A percentile compares a stretch with the other conserved stretches of the same genome.
Conservation (phyloP, 805 yeast species). For the Saturnispora ahearnii region DNA sequence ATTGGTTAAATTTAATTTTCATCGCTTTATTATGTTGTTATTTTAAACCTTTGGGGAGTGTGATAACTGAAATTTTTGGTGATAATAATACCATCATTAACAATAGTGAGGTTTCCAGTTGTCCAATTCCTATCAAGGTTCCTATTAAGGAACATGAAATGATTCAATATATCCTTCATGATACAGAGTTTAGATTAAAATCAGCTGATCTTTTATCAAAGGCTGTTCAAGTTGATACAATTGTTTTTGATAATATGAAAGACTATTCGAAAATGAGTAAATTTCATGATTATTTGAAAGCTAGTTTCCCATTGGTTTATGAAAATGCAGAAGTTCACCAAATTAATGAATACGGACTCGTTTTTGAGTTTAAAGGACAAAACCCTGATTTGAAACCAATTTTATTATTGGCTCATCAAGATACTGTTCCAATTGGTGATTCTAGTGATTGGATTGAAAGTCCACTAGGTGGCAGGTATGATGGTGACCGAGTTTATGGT, state of each 20-base stretch:
- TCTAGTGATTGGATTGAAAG: constrained; percentile 51
- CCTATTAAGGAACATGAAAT: constrained; percentile 13
- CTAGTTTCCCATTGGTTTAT: constrained; percentile 28
- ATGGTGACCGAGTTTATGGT: constrained; percentile 61
- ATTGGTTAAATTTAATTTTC: constrained; percentile 1
- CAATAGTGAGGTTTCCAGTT: constrained; percentile 3
- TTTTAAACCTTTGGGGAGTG: constrained; percentile 17
- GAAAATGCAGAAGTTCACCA: constrained; percentile 35
- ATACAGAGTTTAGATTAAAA: constrained; percentile 24
- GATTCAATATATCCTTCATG: constrained; percentile 26
- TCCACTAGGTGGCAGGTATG: constrained; percentile 60
- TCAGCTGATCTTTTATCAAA: constrained; percentile 37
- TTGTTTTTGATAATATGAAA: constrained; percentile 24
- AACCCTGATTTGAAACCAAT: constrained; percentile 47
- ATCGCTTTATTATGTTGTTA: not conserved
- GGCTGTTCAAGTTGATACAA: constrained; percentile 47
- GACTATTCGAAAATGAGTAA: constrained; percentile 18
- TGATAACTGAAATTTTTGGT: not conserved
- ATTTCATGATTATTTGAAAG: constrained; percentile 17
- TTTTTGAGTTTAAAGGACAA: constrained; percentile 59
- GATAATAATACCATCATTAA: not conserved
- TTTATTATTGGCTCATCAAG: constrained; percentile 68
- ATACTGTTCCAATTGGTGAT: constrained; percentile 67
- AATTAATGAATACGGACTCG: constrained; percentile 55
- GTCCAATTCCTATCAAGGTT: constrained; percentile 22